Evolutionary conservation across 2,329 filamentous ascomycete species (phyloP).

Genomic region (Hawksworthiomyces lignivorus): DNA sequence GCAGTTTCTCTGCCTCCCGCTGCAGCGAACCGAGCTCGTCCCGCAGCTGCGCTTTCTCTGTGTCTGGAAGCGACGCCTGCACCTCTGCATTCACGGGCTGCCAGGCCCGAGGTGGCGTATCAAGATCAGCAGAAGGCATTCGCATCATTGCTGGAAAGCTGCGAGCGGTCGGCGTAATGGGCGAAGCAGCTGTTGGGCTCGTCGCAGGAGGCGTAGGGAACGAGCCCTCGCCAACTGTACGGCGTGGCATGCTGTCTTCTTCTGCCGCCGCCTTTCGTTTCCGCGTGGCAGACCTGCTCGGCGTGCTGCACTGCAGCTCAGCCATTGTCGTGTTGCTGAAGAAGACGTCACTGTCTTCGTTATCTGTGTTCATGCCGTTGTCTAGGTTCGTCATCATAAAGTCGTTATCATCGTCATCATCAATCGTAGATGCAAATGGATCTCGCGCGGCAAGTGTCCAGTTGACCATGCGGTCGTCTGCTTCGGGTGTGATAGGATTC

Average conservation of each 20-base stretch:
- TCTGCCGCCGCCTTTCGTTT: not conserved
- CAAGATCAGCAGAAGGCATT: not conserved
- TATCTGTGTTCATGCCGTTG: constrained; percentile 22
- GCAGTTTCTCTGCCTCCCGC: constrained; percentile 41
- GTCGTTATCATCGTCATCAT: constrained; percentile 21
- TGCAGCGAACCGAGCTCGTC: constrained; percentile 41
- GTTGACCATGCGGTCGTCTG: constrained; percentile 28
- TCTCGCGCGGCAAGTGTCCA: constrained; percentile 46
- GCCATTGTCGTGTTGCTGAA: constrained; percentile 46
- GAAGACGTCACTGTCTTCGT: constrained; percentile 21
- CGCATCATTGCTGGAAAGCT: constrained; percentile 5
- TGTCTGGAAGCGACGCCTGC: constrained; percentile 35
- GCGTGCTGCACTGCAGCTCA: constrained; percentile 45
- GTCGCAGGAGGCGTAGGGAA: constrained; percentile 51
- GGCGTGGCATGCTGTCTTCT: constrained; percentile 18
- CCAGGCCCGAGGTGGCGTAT: not conserved
- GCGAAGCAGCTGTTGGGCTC: constrained; percentile 31
- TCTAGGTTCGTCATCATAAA: too few relatives aligned
- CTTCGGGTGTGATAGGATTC: constrained; percentile 15
- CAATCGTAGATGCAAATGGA: constrained; percentile 30
- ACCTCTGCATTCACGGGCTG: constrained; percentile 24
- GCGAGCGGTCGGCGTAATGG: constrained; percentile 24
- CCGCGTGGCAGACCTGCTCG: constrained; percentile 25
- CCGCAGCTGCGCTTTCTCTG: constrained; percentile 33
- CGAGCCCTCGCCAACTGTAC: constrained; percentile 23